Evolutionary conservation across 2,329 filamentous ascomycete species (phyloP).

Genomic region (Cadophora sp.): DNA sequence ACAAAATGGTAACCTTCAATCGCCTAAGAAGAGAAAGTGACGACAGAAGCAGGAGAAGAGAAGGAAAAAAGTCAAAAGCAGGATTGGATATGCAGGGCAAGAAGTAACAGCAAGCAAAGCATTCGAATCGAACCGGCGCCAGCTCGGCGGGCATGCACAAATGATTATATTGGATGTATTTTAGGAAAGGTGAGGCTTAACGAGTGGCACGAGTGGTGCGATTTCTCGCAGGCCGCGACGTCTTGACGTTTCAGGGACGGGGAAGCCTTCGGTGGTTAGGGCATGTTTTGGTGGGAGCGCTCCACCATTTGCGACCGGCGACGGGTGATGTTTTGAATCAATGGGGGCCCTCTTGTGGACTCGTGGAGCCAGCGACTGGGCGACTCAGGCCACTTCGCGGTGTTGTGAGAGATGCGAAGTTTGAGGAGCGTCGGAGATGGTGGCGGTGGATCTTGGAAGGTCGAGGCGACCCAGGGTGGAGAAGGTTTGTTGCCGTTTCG

Average conservation of each 20-base stretch:
- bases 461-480: slow-evolving; percentile 4
- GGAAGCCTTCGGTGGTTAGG: neutral
- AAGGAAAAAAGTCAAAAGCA: neutral
- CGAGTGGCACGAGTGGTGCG: slow-evolving; percentile 21
- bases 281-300: slow-evolving; percentile 7
- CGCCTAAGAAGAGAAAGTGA: slow-evolving; percentile 9
- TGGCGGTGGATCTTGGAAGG: slow-evolving; percentile 11
- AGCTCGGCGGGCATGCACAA: slow-evolving; percentile 13
- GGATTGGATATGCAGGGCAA: neutral
- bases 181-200: slow-evolving; percentile 24
- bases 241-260: slow-evolving; percentile 23
- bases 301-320: neutral
- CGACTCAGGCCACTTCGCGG: slow-evolving; percentile 12
- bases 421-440: slow-evolving; percentile 13
- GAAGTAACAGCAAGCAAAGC: slow-evolving; percentile 3
- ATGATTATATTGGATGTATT: slow-evolving; percentile 21
- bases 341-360: neutral
- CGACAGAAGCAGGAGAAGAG: slow-evolving; percentile 10
- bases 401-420: slow-evolving; percentile 4
- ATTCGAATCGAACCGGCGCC: no score
- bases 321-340: slow-evolving; percentile 12
- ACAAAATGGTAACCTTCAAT: neutral
- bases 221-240: slow-evolving; percentile 19
- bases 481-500: slow-evolving; percentile 1
- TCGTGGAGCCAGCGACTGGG: no score